A percentile compares a stretch with the other conserved stretches of the same genome.
Evolutionary conservation across 352 stramenopile species (phyloP).

Genomic region (Globisporangium echinulatum): DNA sequence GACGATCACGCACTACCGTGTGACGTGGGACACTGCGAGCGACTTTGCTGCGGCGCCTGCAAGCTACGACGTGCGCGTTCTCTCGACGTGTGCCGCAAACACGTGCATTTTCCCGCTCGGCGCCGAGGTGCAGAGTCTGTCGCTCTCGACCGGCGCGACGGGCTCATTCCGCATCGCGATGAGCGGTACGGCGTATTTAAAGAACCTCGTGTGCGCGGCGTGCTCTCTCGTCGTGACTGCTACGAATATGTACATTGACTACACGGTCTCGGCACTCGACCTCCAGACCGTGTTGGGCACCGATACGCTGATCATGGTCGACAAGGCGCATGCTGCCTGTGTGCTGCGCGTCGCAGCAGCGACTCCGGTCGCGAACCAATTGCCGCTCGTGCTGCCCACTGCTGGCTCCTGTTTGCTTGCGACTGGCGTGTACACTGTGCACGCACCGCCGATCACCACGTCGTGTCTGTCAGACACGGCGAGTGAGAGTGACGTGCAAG

Average conservation of each 20-base stretch:
- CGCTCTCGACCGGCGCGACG: slow-evolving; percentile 49
- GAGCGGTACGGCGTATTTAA: slow-evolving; percentile 26
- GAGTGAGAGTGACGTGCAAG: slow-evolving; percentile 17
- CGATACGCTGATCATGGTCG: slow-evolving; percentile 63
- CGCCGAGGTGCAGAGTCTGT: slow-evolving; percentile 88
- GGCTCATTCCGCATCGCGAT: slow-evolving; percentile 76
- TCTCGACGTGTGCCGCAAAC: slow-evolving; percentile 25
- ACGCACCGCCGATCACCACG: slow-evolving; percentile 37
- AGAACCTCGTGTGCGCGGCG: slow-evolving; percentile 22
- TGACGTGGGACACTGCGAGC: slow-evolving; percentile 47
- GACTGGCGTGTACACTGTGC: slow-evolving; percentile 36
- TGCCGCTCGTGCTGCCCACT: slow-evolving; percentile 30
- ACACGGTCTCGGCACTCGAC: slow-evolving; percentile 41
- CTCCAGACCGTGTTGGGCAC: slow-evolving; percentile 68
- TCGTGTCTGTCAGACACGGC: slow-evolving; percentile 38
- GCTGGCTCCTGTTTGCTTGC: slow-evolving; percentile 19
- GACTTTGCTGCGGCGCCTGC: slow-evolving; percentile 31
- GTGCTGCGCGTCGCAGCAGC: slow-evolving; percentile 46
- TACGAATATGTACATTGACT: slow-evolving; percentile 49
- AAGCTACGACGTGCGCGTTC: slow-evolving; percentile 53
- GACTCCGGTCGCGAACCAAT: slow-evolving; percentile 21
- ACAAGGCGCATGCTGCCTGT: slow-evolving; percentile 36
- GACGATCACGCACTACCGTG: slow-evolving; percentile 53
- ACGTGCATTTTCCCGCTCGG: slow-evolving; percentile 87
- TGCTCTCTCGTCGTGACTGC: slow-evolving; percentile 37